Percentiles rank a stretch among this genome's conserved stretches.
Conservation (phyloP, 768 basidiomycete genomes). For the Leccinum longicurvipes region DNA sequence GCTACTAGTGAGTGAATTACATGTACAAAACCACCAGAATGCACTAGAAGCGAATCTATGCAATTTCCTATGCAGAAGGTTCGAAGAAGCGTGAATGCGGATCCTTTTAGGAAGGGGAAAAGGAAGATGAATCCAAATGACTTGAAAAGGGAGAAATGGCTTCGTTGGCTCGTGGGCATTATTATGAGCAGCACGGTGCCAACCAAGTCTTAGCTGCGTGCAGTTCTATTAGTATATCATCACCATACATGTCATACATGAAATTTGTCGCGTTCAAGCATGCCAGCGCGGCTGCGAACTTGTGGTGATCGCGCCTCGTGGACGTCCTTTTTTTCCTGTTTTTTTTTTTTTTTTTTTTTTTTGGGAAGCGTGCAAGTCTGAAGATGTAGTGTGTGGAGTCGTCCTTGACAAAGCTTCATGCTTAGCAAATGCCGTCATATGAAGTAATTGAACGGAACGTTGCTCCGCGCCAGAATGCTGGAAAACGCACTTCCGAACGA, state of each 20-base stretch:
- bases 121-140: conserved; percentile 1
- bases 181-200: not conserved
- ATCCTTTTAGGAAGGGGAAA: conserved; percentile 22
- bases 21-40: conserved; percentile 4
- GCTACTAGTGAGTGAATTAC: not conserved
- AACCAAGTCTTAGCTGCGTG: not conserved
- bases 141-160: conserved; percentile 2
- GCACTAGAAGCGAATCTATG: conserved; percentile 4
- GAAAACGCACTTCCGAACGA: not conserved
- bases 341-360: no score
- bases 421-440: conserved; percentile 20
- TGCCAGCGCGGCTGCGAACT: conserved; percentile 14
- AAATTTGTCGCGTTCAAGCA: conserved; percentile 16
- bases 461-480: conserved; percentile 3
- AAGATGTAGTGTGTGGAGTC: conserved; percentile 1
- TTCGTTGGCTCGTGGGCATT: conserved; percentile 5
- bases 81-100: conserved; percentile 12
- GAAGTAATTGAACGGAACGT: conserved; percentile 8
- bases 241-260: conserved; percentile 1
- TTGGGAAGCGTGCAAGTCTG: conserved; percentile 6
- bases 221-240: conserved; percentile 5
- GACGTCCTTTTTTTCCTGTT: no score
- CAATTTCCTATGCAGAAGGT: conserved; percentile 6
- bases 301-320: conserved; percentile 4
- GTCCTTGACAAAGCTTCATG: not conserved